phyloP scores from a whole-genome alignment of 1,139 yeast species.

The Kluyveromyces sp. region DNA sequence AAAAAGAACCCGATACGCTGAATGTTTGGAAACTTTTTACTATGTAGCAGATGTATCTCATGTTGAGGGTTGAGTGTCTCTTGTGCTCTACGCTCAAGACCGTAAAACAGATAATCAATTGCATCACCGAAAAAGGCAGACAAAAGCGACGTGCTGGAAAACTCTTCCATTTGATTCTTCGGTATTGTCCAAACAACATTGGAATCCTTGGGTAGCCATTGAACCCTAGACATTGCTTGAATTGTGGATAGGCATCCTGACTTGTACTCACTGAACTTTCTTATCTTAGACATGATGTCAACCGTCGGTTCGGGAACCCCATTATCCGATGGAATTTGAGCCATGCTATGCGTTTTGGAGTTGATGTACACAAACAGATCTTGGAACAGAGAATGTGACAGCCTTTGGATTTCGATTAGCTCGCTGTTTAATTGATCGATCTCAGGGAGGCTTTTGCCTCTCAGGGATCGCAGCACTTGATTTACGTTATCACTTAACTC shows the following conservation, averaged over 20 bases:
- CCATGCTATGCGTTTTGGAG: conserved; percentile 39
- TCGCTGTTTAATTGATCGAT: conserved; percentile 16
- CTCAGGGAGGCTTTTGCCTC: conserved; percentile 22
- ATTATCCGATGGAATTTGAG: conserved; percentile 48
- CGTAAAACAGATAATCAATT: conserved; percentile 63
- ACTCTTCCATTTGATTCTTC: conserved; percentile 22
- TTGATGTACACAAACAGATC: conserved; percentile 51
- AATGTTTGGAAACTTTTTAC: conserved; percentile 26
- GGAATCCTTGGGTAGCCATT: conserved; percentile 59
- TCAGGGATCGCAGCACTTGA: conserved; percentile 25
- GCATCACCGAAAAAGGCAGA: conserved; percentile 67
- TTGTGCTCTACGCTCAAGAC: conserved; percentile 50
- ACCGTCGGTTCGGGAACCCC: conserved; percentile 67
- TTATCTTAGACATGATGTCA: conserved; percentile 55
- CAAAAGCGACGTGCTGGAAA: conserved; percentile 45
- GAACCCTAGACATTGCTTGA: conserved; percentile 46
- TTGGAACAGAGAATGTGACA: conserved; percentile 43
- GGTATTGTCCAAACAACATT: conserved; percentile 26
- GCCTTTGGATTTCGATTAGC: conserved; percentile 18
- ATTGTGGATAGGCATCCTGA: conserved; percentile 50
- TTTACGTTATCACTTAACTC: conserved; percentile 39
- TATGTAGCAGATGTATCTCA: conserved; percentile 24
- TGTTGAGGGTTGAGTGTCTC: conserved; percentile 36
- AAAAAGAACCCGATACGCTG: conserved; percentile 58
- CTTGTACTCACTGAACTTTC: conserved; percentile 58